Evolutionary conservation across 2,329 filamentous ascomycete species (phyloP).

Genomic region (Scopulariopsis brevicaulis): DNA sequence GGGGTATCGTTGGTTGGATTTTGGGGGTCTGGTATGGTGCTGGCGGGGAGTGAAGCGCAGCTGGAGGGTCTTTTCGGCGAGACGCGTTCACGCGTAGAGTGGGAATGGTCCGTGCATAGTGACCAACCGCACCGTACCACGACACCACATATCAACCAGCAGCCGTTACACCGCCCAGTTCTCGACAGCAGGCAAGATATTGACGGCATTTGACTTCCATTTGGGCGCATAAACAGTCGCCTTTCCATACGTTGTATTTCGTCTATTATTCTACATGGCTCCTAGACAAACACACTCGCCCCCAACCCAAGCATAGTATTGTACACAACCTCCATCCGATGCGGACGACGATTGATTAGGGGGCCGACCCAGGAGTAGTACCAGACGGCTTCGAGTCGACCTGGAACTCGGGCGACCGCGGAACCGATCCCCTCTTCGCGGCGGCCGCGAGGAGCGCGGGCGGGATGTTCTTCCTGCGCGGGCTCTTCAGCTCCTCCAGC

Average conservation of each 20-base stretch:
- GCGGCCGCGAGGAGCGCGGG: constrained; percentile 23
- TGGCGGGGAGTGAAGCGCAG: neutral
- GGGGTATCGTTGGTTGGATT: neutral
- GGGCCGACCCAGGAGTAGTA: constrained; percentile 12
- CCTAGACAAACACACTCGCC: neutral
- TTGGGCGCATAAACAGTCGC: neutral
- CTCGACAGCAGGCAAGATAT: neutral
- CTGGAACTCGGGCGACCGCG: constrained; percentile 17
- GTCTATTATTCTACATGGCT: constrained; percentile 3
- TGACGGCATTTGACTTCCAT: neutral
- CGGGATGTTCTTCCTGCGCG: constrained; percentile 52
- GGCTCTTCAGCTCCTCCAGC: constrained; percentile 70
- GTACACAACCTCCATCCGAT: neutral
- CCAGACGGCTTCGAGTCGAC: constrained; percentile 14
- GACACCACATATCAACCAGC: neutral
- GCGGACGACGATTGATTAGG: neutral
- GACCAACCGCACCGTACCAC: neutral
- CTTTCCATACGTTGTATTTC: neutral
- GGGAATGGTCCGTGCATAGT: constrained; percentile 7
- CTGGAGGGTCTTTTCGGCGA: constrained; percentile 7
- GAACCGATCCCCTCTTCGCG: constrained; percentile 8
- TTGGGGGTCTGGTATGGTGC: neutral
- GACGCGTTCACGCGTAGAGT: constrained; percentile 27
- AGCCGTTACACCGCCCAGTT: neutral
- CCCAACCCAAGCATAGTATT: neutral